Percentiles rank a stretch among this genome's conserved stretches.
Conservation (phyloP, 2,329 filamentous ascomycete genomes). For the Ilyonectria mors-panacis region DNA sequence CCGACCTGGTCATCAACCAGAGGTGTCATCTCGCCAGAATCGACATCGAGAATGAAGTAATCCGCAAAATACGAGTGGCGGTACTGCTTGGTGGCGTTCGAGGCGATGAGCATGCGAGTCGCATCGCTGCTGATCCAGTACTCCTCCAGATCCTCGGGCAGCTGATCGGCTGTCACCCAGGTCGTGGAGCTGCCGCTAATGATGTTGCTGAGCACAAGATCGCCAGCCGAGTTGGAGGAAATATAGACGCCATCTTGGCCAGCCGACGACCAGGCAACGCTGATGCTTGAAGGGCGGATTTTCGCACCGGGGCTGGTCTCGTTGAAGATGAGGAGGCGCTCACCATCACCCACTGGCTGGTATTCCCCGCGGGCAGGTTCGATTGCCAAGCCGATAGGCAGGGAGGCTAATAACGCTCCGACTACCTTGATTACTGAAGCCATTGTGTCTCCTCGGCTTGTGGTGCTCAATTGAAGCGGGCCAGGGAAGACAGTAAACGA, state of each 20-base stretch:
- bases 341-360: constrained; percentile 69
- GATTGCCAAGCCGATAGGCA: constrained; percentile 52
- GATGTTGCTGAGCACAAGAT: constrained; percentile 74
- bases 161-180: constrained; percentile 70
- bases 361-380: constrained; percentile 68
- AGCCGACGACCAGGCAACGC: constrained; percentile 70
- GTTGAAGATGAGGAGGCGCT: constrained; percentile 72
- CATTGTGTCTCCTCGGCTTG: constrained; percentile 23
- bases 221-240: constrained; percentile 63
- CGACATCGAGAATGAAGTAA: constrained; percentile 75
- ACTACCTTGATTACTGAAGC: constrained; percentile 20
- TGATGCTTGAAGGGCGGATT: constrained; percentile 63
- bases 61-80: constrained; percentile 78
- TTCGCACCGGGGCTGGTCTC: constrained; percentile 66
- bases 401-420: constrained; percentile 40
- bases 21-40: constrained; percentile 67
- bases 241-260: constrained; percentile 75
- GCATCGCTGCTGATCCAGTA: constrained; percentile 75
- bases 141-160: constrained; percentile 68
- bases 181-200: constrained; percentile 69
- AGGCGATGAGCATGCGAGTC: constrained; percentile 71
- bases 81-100: constrained; percentile 79
- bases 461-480: not conserved
- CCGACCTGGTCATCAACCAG: constrained; percentile 72
- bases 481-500: not conserved